A percentile compares a stretch with the other conserved stretches of the same genome.
Conservation (phyloP, 129 eudicot genomes). For the carrot (Daucus carota) region DNA sequence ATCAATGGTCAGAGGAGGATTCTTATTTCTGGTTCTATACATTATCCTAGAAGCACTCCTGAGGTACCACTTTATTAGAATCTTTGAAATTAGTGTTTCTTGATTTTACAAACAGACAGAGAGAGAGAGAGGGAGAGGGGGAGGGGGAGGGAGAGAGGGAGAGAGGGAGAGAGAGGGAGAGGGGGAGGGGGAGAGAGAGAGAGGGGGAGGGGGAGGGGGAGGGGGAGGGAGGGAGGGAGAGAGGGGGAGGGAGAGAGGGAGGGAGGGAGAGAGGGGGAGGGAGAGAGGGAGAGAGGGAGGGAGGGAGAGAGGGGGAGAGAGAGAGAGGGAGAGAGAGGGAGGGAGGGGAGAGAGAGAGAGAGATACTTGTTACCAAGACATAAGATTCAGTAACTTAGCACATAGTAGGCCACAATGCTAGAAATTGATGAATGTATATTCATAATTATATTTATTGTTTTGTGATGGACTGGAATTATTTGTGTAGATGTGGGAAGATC, state of each 20-base stretch:
- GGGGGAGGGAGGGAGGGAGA: too few relatives aligned
- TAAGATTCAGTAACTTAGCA: neutral
- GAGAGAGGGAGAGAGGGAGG: too few relatives aligned
- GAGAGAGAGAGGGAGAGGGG: neutral
- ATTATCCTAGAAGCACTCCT: slow-evolving; percentile 96
- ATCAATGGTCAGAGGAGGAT: slow-evolving; percentile 85
- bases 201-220: too few relatives aligned
- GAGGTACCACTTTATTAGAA: slow-evolving; percentile 39
- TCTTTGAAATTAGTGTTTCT: neutral
- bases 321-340: too few relatives aligned
- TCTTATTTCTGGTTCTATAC: slow-evolving; percentile 85
- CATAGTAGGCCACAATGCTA: neutral
- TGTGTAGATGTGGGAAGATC: slow-evolving; percentile 92
- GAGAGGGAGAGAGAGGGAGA: neutral
- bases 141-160: neutral
- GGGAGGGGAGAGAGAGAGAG: too few relatives aligned
- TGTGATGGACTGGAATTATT: neutral
- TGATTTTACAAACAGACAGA: slow-evolving; percentile 11
- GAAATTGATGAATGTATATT: neutral
- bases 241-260: too few relatives aligned
- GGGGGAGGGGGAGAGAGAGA: too few relatives aligned
- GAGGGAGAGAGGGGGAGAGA: too few relatives aligned
- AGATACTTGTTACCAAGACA: neutral
- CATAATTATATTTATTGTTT: neutral
- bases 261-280: too few relatives aligned